These are phyloP conservation scores for Aspergillus flavus DNA, from an alignment of 2,329 filamentous ascomycete species.

Conservation along the genomic window DNA sequence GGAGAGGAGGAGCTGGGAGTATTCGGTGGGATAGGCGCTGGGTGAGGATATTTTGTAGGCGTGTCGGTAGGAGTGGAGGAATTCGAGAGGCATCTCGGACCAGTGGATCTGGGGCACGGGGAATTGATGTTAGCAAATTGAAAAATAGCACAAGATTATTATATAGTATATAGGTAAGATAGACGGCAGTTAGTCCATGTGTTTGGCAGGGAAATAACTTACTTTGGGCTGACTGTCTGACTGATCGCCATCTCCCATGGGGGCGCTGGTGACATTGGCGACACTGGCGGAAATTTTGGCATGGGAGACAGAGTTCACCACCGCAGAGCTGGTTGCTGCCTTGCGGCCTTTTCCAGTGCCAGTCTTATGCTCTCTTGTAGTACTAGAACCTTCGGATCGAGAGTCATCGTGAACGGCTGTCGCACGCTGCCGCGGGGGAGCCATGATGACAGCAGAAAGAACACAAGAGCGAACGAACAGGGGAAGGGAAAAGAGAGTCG, in stretches of 20 bases:
- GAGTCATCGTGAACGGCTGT: slow-evolving; percentile 47
- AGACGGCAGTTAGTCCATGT: not conserved
- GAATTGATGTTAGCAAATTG: slow-evolving; percentile 11
- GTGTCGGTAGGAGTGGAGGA: slow-evolving; percentile 53
- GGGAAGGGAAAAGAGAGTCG: not conserved
- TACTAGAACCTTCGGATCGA: slow-evolving; percentile 51
- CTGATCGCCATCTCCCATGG: slow-evolving; percentile 22
- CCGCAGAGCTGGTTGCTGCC: slow-evolving; percentile 20
- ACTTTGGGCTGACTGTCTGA: slow-evolving; percentile 35
- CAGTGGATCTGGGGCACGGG: slow-evolving; percentile 41
- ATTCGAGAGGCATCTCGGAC: slow-evolving; percentile 45
- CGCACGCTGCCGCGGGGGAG: slow-evolving; percentile 49
- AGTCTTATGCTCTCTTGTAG: slow-evolving; percentile 40
- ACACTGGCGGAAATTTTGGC: slow-evolving; percentile 26
- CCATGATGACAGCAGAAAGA: slow-evolving; percentile 36
- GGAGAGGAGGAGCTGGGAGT: slow-evolving; percentile 51
- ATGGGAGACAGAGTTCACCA: slow-evolving; percentile 15
- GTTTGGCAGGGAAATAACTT: slow-evolving; percentile 17
- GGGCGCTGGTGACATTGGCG: slow-evolving; percentile 34
- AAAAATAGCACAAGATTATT: not conserved
- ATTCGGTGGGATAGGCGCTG: slow-evolving; percentile 46
- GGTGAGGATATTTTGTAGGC: slow-evolving; percentile 50
- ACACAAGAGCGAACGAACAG: slow-evolving; percentile 3
- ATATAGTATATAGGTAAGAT: too few species aligned
- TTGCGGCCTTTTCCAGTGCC: slow-evolving; percentile 37